A percentile compares a stretch with the other conserved stretches of the same genome.
Evolutionary conservation across 2,329 filamentous ascomycete species (phyloP).

Genomic region (Exophiala sideris): DNA sequence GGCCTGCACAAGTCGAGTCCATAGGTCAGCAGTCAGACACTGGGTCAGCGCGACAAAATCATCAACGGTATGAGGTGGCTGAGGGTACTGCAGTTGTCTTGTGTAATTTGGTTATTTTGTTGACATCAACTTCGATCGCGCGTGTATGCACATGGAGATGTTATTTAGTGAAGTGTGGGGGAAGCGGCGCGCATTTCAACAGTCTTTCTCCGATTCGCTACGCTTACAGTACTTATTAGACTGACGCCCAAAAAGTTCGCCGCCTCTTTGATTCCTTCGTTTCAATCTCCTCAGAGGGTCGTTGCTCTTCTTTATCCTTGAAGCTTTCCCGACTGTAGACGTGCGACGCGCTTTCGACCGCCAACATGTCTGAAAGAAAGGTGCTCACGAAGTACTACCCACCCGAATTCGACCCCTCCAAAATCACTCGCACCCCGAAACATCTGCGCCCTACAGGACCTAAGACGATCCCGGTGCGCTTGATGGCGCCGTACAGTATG

Average conservation of each 20-base stretch:
- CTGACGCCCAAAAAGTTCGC: not conserved
- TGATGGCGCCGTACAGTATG: slow-evolving; percentile 88
- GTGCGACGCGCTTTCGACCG: not conserved
- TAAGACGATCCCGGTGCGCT: slow-evolving; percentile 77
- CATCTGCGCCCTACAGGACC: slow-evolving; percentile 62
- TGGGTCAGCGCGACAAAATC: no score
- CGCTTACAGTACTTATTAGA: not conserved
- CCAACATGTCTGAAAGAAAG: slow-evolving; percentile 79
- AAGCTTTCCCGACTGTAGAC: not conserved
- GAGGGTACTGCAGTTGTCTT: no score
- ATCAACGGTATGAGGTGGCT: no score
- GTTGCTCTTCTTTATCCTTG: not conserved
- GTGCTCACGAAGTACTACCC: slow-evolving; percentile 63
- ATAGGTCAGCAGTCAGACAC: no score
- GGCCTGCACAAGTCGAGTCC: not conserved
- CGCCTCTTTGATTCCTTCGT: no score
- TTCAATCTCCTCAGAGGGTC: not conserved
- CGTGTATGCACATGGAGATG: no score
- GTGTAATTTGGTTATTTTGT: no score
- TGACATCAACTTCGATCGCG: no score
- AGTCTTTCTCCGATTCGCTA: slow-evolving; percentile 4
- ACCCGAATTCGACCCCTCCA: slow-evolving; percentile 84
- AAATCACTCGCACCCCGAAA: slow-evolving; percentile 65
- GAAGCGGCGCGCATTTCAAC: slow-evolving; percentile 6
- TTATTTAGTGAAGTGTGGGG: slow-evolving; percentile 9